These are phyloP conservation scores for Aspergillus panamensis DNA, from an alignment of 495 filamentous ascomycete species.

Conservation along the genomic window DNA sequence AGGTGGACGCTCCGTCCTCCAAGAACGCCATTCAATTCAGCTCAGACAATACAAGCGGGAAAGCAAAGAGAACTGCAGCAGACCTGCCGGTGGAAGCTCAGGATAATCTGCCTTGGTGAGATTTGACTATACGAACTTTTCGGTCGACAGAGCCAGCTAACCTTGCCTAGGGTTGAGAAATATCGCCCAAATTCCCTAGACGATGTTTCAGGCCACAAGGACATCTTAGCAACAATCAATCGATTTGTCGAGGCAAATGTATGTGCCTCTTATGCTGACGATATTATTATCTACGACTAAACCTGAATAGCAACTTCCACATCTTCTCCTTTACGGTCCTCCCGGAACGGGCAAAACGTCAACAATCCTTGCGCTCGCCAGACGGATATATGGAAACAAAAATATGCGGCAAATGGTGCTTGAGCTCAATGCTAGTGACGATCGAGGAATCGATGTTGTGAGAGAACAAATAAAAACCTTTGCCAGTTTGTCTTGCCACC, in stretches of 20 bases:
- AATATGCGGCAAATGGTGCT: conserved; percentile 98
- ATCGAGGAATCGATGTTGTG: conserved; percentile 97
- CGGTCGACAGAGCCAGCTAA: conserved; percentile 11
- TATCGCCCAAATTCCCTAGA: conserved; percentile 84
- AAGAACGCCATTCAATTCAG: conserved; percentile 56
- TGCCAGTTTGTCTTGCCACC: conserved; percentile 54
- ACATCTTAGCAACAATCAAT: conserved; percentile 95
- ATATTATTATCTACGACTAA: not conserved
- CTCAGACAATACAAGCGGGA: conserved; percentile 59
- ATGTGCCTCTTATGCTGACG: conserved; percentile 10
- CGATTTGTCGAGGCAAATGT: conserved; percentile 91
- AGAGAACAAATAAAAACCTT: conserved; percentile 99
- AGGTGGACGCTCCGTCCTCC: conserved; percentile 59
- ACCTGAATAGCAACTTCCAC: conserved; percentile 66
- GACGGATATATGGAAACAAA: conserved; percentile 84
- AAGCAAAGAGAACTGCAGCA: conserved; percentile 86
- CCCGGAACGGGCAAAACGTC: conserved; percentile 97
- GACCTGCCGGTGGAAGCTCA: conserved; percentile 92
- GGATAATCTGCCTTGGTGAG: conserved; percentile 89
- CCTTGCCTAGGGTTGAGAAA: conserved; percentile 82
- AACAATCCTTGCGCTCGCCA: conserved; percentile 85
- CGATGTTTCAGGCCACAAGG: conserved; percentile 96
- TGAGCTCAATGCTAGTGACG: conserved; percentile 94
- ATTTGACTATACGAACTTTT: not conserved
- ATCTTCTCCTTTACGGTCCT: conserved; percentile 96